A percentile compares a stretch with the other conserved stretches of the same genome.
These are phyloP conservation scores for Coemansia sp. DNA, from an alignment of 192 early-diverging fungal genomes.

Conservation along the genomic window DNA sequence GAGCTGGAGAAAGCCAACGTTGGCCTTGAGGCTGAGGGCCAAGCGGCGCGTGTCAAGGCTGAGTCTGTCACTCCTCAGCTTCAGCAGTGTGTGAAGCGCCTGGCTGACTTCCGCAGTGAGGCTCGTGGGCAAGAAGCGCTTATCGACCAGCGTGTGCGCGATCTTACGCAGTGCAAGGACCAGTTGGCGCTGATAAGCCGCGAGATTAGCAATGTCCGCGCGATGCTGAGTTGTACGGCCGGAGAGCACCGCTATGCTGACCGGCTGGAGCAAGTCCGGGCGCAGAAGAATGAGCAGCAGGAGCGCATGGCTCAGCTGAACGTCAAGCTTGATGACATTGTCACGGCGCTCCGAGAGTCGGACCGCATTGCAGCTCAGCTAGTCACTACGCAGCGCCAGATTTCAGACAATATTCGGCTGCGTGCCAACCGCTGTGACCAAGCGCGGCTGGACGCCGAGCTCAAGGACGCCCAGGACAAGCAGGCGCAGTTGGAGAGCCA, in stretches of 20 bases:
- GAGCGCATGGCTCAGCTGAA: constrained; percentile 31
- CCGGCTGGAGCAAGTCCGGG: constrained; percentile 33
- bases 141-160: constrained; percentile 37
- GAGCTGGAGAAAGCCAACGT: constrained; percentile 23
- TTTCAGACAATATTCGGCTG: constrained; percentile 43
- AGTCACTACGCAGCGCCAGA: constrained; percentile 42
- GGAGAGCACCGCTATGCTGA: constrained; percentile 30
- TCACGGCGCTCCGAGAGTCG: constrained; percentile 54
- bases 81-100: constrained; percentile 16
- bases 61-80: constrained; percentile 30
- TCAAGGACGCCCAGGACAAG: constrained; percentile 28
- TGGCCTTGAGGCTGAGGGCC: constrained; percentile 11
- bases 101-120: constrained; percentile 41
- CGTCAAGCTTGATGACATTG: constrained; percentile 47
- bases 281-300: constrained; percentile 47
- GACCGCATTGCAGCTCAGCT: constrained; percentile 50
- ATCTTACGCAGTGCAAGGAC: constrained; percentile 36
- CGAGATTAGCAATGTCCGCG: constrained; percentile 37
- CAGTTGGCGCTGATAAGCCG: constrained; percentile 35
- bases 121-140: constrained; percentile 21
- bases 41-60: constrained; percentile 25
- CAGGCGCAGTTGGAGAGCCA: constrained; percentile 37
- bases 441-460: constrained; percentile 41
- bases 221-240: constrained; percentile 22
- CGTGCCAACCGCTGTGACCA: constrained; percentile 43